A percentile compares a stretch with the other conserved stretches of the same genome.
phyloP scores from a whole-genome alignment of 2,329 filamentous ascomycete species.

The Madurella fahalii region DNA sequence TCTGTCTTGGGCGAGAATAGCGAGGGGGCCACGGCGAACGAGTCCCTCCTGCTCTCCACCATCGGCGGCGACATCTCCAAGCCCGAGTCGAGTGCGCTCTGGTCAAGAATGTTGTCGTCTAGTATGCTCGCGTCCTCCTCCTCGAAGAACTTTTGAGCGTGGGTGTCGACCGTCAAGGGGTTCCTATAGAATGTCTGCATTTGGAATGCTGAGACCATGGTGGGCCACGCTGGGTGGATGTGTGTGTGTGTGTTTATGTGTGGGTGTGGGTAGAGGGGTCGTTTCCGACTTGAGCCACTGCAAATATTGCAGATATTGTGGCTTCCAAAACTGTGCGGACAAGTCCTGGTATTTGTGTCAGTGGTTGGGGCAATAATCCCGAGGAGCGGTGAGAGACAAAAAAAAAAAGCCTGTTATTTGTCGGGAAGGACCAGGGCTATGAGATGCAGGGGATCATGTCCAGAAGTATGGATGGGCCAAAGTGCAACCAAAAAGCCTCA shows the following conservation, averaged over 20 bases:
- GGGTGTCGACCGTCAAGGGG: slow-evolving; percentile 51
- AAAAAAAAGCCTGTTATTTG: slow-evolving; percentile 25
- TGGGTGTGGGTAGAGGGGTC: not conserved
- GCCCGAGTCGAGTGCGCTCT: slow-evolving; percentile 55
- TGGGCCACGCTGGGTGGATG: slow-evolving; percentile 22
- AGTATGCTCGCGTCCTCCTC: slow-evolving; percentile 58
- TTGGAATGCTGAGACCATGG: slow-evolving; percentile 50
- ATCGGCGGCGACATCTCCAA: slow-evolving; percentile 61
- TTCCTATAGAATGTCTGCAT: slow-evolving; percentile 51
- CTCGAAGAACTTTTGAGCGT: slow-evolving; percentile 56
- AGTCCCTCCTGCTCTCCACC: slow-evolving; percentile 59
- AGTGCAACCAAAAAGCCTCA: not conserved
- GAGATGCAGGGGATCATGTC: slow-evolving; percentile 10
- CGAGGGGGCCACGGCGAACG: slow-evolving; percentile 54
- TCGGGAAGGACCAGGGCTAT: slow-evolving; percentile 12
- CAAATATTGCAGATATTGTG: slow-evolving; percentile 9
- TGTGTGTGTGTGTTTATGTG: slow-evolving; percentile 16
- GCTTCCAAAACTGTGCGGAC: slow-evolving; percentile 19
- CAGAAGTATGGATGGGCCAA: slow-evolving; percentile 1
- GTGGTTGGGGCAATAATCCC: slow-evolving; percentile 14
- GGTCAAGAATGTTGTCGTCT: slow-evolving; percentile 59
- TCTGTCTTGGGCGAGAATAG: slow-evolving; percentile 64
- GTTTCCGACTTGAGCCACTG: too few relatives aligned
- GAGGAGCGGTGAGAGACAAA: slow-evolving; percentile 28
- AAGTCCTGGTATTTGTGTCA: slow-evolving; percentile 27